Percentiles rank a stretch among this genome's conserved stretches.
These are phyloP conservation scores for Athelia psychrophila DNA, from an alignment of 1,284 basidiomycete species.

Conservation along the genomic window DNA sequence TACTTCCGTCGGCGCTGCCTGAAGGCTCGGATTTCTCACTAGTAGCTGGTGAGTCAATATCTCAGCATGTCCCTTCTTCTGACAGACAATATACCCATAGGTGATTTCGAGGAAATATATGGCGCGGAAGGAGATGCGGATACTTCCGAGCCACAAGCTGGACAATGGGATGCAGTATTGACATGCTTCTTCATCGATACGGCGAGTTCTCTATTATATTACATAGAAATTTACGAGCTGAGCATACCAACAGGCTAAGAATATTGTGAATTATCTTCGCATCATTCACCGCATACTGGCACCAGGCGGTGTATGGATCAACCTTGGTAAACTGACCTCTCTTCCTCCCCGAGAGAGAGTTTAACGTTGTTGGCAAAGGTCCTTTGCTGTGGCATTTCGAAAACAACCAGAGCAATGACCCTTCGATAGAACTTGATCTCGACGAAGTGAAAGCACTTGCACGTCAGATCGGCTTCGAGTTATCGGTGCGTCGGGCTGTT, in stretches of 20 bases:
- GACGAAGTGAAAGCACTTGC: slow-evolving; percentile 85
- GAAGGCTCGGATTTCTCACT: slow-evolving; percentile 70
- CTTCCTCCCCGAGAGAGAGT: neutral
- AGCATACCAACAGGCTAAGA: slow-evolving; percentile 65
- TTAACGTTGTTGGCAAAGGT: slow-evolving; percentile 40
- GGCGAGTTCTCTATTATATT: slow-evolving; percentile 35
- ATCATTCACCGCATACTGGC: slow-evolving; percentile 79
- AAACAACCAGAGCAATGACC: slow-evolving; percentile 77
- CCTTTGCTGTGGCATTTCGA: slow-evolving; percentile 97
- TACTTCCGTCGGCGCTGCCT: slow-evolving; percentile 74
- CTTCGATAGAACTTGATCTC: slow-evolving; percentile 85
- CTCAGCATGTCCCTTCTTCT: neutral
- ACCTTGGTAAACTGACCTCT: slow-evolving; percentile 53
- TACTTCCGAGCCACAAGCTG: slow-evolving; percentile 61
- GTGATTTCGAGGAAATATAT: slow-evolving; percentile 94
- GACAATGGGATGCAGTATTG: slow-evolving; percentile 84
- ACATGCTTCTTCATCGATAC: slow-evolving; percentile 99
- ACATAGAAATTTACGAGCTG: neutral
- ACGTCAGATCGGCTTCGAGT: slow-evolving; percentile 76
- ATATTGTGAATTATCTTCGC: slow-evolving; percentile 87
- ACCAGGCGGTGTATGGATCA: slow-evolving; percentile 89
- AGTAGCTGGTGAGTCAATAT: slow-evolving; percentile 62
- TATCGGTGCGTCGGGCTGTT: slow-evolving; percentile 57
- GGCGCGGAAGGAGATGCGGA: slow-evolving; percentile 47
- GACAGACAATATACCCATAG: slow-evolving; percentile 28